Conservation (phyloP, 177 flowering plant species). For the Vitis hybrid region DNA sequence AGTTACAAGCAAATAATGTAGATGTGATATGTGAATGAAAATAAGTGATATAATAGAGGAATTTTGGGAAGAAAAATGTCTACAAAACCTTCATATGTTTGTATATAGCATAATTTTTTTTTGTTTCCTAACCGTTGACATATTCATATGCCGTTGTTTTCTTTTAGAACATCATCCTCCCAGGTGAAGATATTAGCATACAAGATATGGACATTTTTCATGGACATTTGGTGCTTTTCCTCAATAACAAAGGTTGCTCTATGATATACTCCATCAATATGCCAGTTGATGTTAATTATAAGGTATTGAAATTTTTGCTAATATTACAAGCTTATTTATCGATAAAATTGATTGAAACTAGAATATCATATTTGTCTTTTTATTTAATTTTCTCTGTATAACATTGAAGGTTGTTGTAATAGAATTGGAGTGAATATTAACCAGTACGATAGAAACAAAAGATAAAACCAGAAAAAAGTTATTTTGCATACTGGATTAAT, state of each 20-base stretch:
- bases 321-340: neutral
- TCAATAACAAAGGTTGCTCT: slow-evolving; percentile 51
- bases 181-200: slow-evolving; percentile 51
- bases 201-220: slow-evolving; percentile 85
- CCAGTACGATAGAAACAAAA: neutral
- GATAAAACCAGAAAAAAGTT: neutral
- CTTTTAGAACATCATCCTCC: slow-evolving; percentile 60
- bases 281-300: slow-evolving; percentile 46
- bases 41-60: too few species aligned
- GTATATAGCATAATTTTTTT: neutral
- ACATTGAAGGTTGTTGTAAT: neutral
- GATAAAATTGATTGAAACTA: neutral
- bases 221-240: slow-evolving; percentile 76
- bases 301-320: slow-evolving; percentile 37
- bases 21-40: neutral
- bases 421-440: neutral
- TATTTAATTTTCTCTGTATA: neutral
- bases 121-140: neutral
- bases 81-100: too few species aligned
- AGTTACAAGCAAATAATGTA: neutral
- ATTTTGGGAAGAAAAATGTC: too few species aligned
- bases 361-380: neutral
- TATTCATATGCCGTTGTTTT: neutral
- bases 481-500: too few species aligned
- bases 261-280: slow-evolving; percentile 67